These are phyloP conservation scores for Aspergillus bombycis DNA, from an alignment of 2,329 filamentous ascomycete genomes.

Conservation along the genomic window DNA sequence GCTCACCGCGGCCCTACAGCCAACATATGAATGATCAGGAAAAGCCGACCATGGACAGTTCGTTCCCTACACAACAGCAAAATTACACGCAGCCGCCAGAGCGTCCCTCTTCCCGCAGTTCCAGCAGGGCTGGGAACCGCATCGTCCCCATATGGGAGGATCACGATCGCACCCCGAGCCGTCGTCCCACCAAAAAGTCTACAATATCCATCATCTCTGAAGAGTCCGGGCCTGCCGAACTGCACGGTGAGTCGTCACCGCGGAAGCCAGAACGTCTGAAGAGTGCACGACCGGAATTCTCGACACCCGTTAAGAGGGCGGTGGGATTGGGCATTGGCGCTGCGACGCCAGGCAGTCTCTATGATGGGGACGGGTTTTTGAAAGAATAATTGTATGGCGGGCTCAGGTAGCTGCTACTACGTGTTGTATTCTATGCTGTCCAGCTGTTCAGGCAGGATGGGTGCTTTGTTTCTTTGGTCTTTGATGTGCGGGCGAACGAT, in stretches of 20 bases:
- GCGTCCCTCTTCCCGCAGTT: conserved; percentile 13
- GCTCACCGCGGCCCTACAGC: conserved; percentile 15
- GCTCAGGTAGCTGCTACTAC: conserved; percentile 2
- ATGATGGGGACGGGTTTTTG: conserved; percentile 46
- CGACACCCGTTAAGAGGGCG: conserved; percentile 31
- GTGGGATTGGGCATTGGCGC: conserved; percentile 34
- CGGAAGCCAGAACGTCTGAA: conserved; percentile 9
- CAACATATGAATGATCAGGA: conserved; percentile 13
- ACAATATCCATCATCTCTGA: conserved; percentile 16
- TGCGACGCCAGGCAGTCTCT: conserved; percentile 51
- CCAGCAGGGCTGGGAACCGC: conserved; percentile 20
- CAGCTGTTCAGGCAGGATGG: background rate
- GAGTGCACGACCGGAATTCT: conserved; percentile 20
- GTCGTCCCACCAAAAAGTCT: conserved; percentile 19
- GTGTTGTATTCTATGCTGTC: background rate
- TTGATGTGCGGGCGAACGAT: conserved; percentile 7
- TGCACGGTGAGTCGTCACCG: conserved; percentile 15
- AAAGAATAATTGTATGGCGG: conserved; percentile 32
- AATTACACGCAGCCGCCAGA: background rate
- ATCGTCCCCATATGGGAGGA: conserved; percentile 47
- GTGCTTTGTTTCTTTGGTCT: conserved; percentile 6
- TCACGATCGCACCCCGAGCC: conserved; percentile 34
- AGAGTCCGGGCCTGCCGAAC: conserved; percentile 16
- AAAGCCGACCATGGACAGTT: background rate
- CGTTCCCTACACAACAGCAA: background rate